phyloP scores from a whole-genome alignment of 2,329 filamentous ascomycete species.

The Pseudofabraea citricarpa region DNA sequence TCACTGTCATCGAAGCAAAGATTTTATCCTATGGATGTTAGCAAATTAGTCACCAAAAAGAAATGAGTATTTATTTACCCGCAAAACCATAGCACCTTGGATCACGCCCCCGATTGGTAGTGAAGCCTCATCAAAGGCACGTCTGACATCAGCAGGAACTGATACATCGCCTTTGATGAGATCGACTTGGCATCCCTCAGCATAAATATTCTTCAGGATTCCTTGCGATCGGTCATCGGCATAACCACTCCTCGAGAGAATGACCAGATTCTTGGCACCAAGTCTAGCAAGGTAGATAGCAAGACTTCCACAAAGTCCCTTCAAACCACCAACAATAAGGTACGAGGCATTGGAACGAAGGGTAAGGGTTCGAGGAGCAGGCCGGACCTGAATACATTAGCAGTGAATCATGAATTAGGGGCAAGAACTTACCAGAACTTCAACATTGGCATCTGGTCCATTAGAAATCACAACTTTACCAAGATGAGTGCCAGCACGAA shows the following conservation, averaged over 20 bases:
- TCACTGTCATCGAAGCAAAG: slow-evolving; percentile 9
- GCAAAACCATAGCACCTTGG: slow-evolving; percentile 29
- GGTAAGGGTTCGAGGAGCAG: not conserved
- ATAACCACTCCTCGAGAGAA: slow-evolving; percentile 11
- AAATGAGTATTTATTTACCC: slow-evolving; percentile 6
- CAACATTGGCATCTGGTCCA: slow-evolving; percentile 1
- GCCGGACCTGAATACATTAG: not conserved
- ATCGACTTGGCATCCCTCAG: slow-evolving; percentile 9
- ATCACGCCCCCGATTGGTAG: slow-evolving; percentile 21
- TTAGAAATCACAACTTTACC: slow-evolving; percentile 34
- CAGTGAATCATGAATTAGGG: not conserved
- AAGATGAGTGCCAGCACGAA: slow-evolving; percentile 36
- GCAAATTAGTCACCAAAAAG: not conserved
- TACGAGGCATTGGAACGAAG: slow-evolving; percentile 12
- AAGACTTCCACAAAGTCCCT: slow-evolving; percentile 13
- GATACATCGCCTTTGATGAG: slow-evolving; percentile 8
- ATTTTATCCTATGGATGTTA: slow-evolving; percentile 4
- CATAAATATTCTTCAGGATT: slow-evolving; percentile 5
- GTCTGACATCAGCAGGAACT: slow-evolving; percentile 5
- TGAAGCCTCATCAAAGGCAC: slow-evolving; percentile 3
- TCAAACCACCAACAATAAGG: slow-evolving; percentile 18
- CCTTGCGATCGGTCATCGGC: slow-evolving; percentile 8
- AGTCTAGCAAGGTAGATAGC: slow-evolving; percentile 7
- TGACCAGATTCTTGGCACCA: slow-evolving; percentile 13
- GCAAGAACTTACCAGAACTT: slow-evolving; percentile 2